phyloP scores from a whole-genome alignment of 2,329 filamentous ascomycete genomes.

The Bipolaris bicolor region DNA sequence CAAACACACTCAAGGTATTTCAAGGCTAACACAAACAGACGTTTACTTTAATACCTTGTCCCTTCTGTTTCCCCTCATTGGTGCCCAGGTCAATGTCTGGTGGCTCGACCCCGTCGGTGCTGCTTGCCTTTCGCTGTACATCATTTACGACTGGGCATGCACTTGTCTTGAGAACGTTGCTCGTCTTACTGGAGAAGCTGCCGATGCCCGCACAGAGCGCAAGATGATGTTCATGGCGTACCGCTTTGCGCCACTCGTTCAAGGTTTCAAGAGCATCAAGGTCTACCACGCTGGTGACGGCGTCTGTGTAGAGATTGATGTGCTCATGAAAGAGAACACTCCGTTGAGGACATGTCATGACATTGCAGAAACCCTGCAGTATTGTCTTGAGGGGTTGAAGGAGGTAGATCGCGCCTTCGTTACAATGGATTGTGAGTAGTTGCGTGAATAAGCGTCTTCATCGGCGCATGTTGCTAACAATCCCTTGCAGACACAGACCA shows the following conservation, averaged over 20 bases:
- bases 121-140: slow-evolving; percentile 67
- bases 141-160: slow-evolving; percentile 71
- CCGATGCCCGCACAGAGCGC: slow-evolving; percentile 58
- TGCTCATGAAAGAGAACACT: slow-evolving; percentile 62
- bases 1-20: no score
- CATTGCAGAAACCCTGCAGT: slow-evolving; percentile 67
- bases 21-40: slow-evolving; percentile 52
- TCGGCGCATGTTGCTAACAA: slow-evolving; percentile 15
- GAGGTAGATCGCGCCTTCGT: slow-evolving; percentile 62
- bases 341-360: slow-evolving; percentile 63
- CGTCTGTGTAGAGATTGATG: slow-evolving; percentile 67
- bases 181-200: slow-evolving; percentile 64
- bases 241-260: slow-evolving; percentile 60
- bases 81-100: slow-evolving; percentile 65
- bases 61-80: slow-evolving; percentile 67
- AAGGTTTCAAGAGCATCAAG: slow-evolving; percentile 61
- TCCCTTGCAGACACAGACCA: slow-evolving; percentile 27
- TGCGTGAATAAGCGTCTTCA: background rate
- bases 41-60: slow-evolving; percentile 70
- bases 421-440: slow-evolving; percentile 56
- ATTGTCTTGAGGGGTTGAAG: slow-evolving; percentile 62
- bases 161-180: slow-evolving; percentile 67
- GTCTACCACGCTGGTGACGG: slow-evolving; percentile 69
- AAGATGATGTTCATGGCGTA: slow-evolving; percentile 67
- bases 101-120: slow-evolving; percentile 71